Evolutionary conservation across 768 basidiomycete genomes (phyloP).

Genomic region (Filobasidium wieringae): DNA sequence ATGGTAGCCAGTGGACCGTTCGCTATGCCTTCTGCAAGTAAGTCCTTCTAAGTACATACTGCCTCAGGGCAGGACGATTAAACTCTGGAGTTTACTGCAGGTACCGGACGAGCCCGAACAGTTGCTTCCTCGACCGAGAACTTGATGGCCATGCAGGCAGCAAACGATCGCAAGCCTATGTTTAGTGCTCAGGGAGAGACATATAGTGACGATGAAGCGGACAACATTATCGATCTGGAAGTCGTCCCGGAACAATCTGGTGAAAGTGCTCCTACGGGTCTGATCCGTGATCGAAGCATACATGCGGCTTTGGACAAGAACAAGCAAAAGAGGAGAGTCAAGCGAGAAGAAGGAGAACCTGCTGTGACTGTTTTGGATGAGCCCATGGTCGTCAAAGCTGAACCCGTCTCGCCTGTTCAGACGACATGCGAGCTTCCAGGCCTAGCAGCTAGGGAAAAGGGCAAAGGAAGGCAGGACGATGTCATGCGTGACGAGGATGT

Average conservation of each 20-base stretch:
- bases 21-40: conserved; percentile 13
- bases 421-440: not conserved
- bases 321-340: conserved; percentile 15
- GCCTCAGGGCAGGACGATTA: not conserved
- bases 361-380: conserved; percentile 19
- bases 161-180: conserved; percentile 9
- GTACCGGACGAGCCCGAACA: not conserved
- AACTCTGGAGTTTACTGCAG: not conserved
- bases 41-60: not conserved
- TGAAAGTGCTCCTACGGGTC: conserved; percentile 33
- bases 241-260: conserved; percentile 26
- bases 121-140: not conserved
- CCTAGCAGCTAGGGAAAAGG: conserved; percentile 4
- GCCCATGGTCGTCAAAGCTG: conserved; percentile 25
- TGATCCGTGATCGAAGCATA: conserved; percentile 24
- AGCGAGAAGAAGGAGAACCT: not conserved
- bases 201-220: conserved; percentile 30
- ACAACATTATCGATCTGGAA: conserved; percentile 31
- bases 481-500: conserved; percentile 28
- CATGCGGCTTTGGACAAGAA: conserved; percentile 1
- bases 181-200: conserved; percentile 20
- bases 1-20: conserved; percentile 17
- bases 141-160: not conserved
- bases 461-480: conserved; percentile 25
- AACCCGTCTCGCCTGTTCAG: conserved; percentile 1